A percentile compares a stretch with the other conserved stretches of the same genome.
phyloP scores from a whole-genome alignment of 2,329 filamentous ascomycete genomes.

The Pestalotiopsis sp. region DNA sequence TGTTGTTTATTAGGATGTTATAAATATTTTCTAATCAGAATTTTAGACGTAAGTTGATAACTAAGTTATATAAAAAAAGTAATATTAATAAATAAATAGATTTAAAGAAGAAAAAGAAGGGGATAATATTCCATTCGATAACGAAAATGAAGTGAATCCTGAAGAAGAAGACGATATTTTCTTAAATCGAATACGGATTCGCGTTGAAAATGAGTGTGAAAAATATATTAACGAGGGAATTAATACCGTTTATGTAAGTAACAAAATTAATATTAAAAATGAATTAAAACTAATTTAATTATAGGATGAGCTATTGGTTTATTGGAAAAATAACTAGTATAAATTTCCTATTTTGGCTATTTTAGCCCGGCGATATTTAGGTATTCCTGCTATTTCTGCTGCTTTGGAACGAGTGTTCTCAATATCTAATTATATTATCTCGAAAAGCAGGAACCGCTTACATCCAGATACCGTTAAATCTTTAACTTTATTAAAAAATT shows the following conservation, averaged over 20 bases:
- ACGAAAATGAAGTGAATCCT: neutral
- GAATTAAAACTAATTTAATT: neutral
- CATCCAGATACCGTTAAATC: neutral
- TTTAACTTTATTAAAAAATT: conserved; percentile 2
- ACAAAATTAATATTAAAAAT: neutral
- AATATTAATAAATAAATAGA: neutral
- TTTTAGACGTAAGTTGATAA: neutral
- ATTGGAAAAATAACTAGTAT: neutral
- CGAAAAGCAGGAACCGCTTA: neutral
- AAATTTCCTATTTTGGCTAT: neutral
- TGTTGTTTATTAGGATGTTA: neutral
- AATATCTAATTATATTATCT: no score
- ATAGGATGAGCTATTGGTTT: neutral
- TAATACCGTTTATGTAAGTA: neutral
- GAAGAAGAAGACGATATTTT: neutral
- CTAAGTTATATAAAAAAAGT: neutral
- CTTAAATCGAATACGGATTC: neutral
- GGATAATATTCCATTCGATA: neutral
- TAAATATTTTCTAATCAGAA: neutral
- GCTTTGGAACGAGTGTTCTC: neutral
- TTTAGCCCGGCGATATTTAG: neutral
- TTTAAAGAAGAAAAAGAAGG: neutral
- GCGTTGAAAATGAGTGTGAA: neutral
- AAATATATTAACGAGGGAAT: neutral
- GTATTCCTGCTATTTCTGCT: neutral